A percentile compares a stretch with the other conserved stretches of the same genome.
phyloP scores from a whole-genome alignment of 768 basidiomycete species.

The Psilocybe subaeruginosa region DNA sequence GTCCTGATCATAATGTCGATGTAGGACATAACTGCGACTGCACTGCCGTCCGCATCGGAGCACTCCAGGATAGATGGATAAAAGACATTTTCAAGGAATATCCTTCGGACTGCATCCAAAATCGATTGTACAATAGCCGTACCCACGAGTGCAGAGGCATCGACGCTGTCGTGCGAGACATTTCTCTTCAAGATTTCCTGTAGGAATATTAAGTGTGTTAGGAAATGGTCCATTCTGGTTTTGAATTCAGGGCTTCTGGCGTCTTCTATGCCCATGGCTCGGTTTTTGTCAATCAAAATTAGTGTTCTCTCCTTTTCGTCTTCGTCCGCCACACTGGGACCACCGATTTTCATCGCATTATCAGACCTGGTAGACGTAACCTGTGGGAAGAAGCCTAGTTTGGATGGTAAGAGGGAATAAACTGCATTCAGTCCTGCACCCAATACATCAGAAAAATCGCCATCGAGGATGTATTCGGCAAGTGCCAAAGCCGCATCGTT shows the following conservation, averaged over 20 bases:
- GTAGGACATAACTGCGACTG: slow-evolving; percentile 95
- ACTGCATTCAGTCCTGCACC: slow-evolving; percentile 92
- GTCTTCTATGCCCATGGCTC: slow-evolving; percentile 72
- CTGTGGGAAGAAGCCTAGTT: slow-evolving; percentile 70
- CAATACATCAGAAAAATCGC: slow-evolving; percentile 98
- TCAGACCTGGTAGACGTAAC: slow-evolving; percentile 39
- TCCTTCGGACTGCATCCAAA: slow-evolving; percentile 77
- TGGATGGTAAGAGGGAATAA: slow-evolving; percentile 88
- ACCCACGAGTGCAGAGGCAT: slow-evolving; percentile 71
- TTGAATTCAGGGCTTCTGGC: slow-evolving; percentile 78
- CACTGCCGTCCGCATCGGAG: slow-evolving; percentile 91
- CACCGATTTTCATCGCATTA: slow-evolving; percentile 76
- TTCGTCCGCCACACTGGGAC: slow-evolving; percentile 53
- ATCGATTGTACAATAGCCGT: slow-evolving; percentile 84
- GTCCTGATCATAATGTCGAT: slow-evolving; percentile 87
- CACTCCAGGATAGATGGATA: slow-evolving; percentile 94
- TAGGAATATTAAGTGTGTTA: slow-evolving; percentile 89
- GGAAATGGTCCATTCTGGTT: slow-evolving; percentile 81
- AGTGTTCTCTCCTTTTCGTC: slow-evolving; percentile 57
- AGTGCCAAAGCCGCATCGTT: slow-evolving; percentile 85
- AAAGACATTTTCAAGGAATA: slow-evolving; percentile 91
- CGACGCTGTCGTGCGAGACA: slow-evolving; percentile 46
- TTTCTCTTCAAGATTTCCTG: slow-evolving; percentile 87
- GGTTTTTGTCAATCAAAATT: slow-evolving; percentile 50
- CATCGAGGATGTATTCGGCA: slow-evolving; percentile 92